phyloP scores from a whole-genome alignment of 768 basidiomycete genomes.

The Serendipita indica region DNA sequence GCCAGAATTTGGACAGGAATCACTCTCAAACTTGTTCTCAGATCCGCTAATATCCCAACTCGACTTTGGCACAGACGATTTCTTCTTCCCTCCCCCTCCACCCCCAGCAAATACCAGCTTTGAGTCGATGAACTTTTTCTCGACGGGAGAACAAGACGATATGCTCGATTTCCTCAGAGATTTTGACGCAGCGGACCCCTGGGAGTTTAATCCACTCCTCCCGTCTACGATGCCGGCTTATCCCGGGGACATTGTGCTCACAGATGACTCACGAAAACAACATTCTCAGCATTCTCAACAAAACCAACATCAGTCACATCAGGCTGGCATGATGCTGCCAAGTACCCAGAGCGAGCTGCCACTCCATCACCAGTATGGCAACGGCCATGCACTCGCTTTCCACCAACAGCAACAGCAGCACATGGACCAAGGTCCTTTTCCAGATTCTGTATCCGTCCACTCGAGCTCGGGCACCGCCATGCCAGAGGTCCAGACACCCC shows the following conservation, averaged over 20 bases:
- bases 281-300: too few relatives aligned
- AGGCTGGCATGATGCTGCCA: too few relatives aligned
- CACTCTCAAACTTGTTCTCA: too few relatives aligned
- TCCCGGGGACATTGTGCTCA: too few relatives aligned
- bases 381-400: too few relatives aligned
- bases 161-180: constrained; percentile 9
- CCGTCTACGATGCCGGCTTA: constrained; percentile 16
- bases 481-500: background rate
- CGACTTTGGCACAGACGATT: too few relatives aligned
- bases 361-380: too few relatives aligned
- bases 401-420: constrained; percentile 3
- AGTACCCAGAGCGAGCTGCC: too few relatives aligned
- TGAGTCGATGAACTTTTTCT: constrained; percentile 7
- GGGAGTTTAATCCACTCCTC: constrained; percentile 41
- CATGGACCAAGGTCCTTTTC: background rate
- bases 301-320: too few relatives aligned
- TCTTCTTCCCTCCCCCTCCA: constrained; percentile 1
- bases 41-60: too few relatives aligned
- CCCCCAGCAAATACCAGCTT: background rate
- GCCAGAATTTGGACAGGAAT: too few relatives aligned
- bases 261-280: too few relatives aligned
- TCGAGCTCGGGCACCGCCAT: background rate
- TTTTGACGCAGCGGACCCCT: constrained; percentile 19
- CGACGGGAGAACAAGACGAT: background rate
- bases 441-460: constrained; percentile 1